Base-by-base conservation (phyloP, 345 rosid species). In the Raphanus raphanistrum region DNA sequence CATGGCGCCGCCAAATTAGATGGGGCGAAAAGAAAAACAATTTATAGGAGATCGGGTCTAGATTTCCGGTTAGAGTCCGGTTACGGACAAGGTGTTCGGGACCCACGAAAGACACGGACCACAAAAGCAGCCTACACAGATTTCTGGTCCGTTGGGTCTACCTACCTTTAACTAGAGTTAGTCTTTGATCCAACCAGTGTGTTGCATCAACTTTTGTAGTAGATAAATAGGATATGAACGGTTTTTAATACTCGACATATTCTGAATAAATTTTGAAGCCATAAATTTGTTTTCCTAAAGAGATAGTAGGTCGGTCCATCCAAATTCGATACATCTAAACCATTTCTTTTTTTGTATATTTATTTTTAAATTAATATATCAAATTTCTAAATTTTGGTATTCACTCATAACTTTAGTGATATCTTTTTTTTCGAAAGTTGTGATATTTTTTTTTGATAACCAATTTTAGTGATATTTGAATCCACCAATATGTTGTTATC, bases 1-100 rank as follows among this genome's bases (percentile, higher is more conserved):
- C 68, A 71, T 72, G 63, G 76, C 26, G 72, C 77, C 77, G 77
- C 77, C 68, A 72, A 61, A 72, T 45, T 43, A 41, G 75, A 36
- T 35, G 64, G n/a, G 62, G 79, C 25, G 61, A 48, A 48, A 48
- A 43, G 17, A 60, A 68, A 57, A 55, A 15, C 33, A 75, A 59
- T 75, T 8, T 16, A 60, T 2, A 17, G 35, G 70, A 70, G 72
- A 64, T 58, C 72, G 68, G 81, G 77, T 66, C 63, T n/a, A 8
- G 6, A 63, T 15, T 41, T n/a, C 70, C 71, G 80, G 71, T 71
- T 55, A 38, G 2, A 12, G 3, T 1, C 63, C 68, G 77, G 73
- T 78, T 1, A 58, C 0, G n/a, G 63, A 71, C 65, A 78, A 43
- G 25, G 59, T 64, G 38, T 11, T 65, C 10, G 55, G 79, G 50